Conservation (phyloP, 108 stramenopile genomes). For the Mediolabrus comicus region DNA sequence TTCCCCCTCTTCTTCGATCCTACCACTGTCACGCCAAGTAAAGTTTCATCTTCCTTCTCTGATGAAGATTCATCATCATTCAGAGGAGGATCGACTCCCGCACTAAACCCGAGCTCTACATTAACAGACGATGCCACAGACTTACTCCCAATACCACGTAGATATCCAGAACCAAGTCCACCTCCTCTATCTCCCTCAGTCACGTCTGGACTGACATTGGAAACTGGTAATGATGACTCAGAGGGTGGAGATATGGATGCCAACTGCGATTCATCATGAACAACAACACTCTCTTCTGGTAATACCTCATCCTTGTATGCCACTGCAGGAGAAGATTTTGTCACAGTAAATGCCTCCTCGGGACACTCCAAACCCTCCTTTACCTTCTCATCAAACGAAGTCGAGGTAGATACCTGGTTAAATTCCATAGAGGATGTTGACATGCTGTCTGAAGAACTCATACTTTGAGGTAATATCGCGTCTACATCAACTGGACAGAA, state of each 20-base stretch:
- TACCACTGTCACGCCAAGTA: conserved; percentile 34
- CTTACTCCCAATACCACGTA: conserved; percentile 7
- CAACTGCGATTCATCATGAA: too few relatives aligned
- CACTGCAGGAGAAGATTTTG: background rate
- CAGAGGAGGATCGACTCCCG: background rate
- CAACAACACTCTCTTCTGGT: too few relatives aligned
- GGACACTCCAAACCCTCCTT: too few relatives aligned
- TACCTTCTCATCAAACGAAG: too few relatives aligned
- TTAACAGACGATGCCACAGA: conserved; percentile 33
- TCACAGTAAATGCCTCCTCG: too few relatives aligned
- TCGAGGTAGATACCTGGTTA: too few relatives aligned
- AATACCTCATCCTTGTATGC: background rate
- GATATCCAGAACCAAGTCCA: conserved; percentile 17
- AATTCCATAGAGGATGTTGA: conserved; percentile 24
- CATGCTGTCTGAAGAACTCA: conserved; percentile 7
- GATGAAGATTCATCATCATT: background rate
- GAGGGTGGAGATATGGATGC: background rate
- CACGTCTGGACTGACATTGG: conserved; percentile 24
- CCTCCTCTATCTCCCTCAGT: conserved; percentile 42
- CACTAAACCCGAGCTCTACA: conserved; percentile 27
- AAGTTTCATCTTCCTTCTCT: conserved; percentile 12
- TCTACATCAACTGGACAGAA: conserved; percentile 13
- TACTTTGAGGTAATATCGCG: background rate
- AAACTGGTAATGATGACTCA: background rate
- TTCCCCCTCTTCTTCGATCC: conserved; percentile 28